phyloP scores from a whole-genome alignment of 2,329 filamentous ascomycete species.

The Aspergillus versicolor region DNA sequence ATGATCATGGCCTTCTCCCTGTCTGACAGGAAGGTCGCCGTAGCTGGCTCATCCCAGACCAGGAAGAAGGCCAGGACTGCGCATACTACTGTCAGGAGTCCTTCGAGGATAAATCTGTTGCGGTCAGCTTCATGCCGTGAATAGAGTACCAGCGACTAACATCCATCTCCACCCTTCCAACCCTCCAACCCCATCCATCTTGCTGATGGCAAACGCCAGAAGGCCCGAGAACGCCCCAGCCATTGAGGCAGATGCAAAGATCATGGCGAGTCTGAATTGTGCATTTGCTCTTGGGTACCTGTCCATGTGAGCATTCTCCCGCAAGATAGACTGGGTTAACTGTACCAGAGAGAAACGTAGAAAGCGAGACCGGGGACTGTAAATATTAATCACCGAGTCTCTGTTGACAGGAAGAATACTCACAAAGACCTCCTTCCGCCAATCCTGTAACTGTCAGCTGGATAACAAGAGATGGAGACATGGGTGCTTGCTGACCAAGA shows the following conservation, averaged over 20 bases:
- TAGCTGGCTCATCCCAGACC: conserved; percentile 47
- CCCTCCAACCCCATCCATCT: conserved; percentile 51
- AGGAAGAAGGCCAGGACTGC: conserved; percentile 44
- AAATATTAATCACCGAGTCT: background rate
- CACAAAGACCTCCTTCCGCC: background rate
- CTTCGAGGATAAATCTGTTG: conserved; percentile 44
- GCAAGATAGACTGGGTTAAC: no score
- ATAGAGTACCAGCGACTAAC: conserved; percentile 14
- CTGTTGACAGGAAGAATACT: background rate
- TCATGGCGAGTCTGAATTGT: conserved; percentile 46
- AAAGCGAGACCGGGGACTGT: background rate
- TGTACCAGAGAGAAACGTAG: background rate
- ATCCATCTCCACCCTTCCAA: conserved; percentile 53
- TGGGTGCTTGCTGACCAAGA: background rate
- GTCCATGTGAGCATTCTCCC: background rate
- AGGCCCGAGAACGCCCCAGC: conserved; percentile 54
- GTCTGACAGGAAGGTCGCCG: conserved; percentile 42
- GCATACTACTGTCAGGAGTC: conserved; percentile 45
- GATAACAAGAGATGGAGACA: background rate
- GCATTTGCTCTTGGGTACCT: conserved; percentile 45
- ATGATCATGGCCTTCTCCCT: conserved; percentile 34
- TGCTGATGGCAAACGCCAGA: conserved; percentile 51
- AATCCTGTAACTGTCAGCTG: background rate
- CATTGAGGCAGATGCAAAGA: conserved; percentile 49
- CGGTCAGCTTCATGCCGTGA: background rate